Conservation (phyloP, 2,329 filamentous ascomycete species). For the Aspergillus sp. region DNA sequence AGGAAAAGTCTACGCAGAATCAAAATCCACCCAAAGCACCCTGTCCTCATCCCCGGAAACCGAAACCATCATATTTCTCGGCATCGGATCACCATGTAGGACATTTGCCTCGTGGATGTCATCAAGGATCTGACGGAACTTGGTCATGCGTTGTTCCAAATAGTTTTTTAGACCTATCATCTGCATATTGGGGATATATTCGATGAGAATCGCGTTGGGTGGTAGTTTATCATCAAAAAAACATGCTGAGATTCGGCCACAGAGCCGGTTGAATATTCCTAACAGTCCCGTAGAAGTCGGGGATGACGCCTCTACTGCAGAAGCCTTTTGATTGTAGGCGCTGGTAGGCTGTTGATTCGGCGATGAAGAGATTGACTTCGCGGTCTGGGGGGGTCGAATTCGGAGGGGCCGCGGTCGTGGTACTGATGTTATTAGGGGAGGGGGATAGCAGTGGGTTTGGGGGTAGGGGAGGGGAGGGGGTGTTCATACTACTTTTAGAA, state of each 20-base stretch:
- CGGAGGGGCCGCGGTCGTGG: conserved; percentile 11
- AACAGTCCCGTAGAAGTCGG: conserved; percentile 22
- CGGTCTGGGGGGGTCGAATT: conserved; percentile 11
- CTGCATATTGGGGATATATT: background rate
- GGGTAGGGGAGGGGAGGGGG: background rate
- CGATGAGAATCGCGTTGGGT: background rate
- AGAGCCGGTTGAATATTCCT: conserved; percentile 12
- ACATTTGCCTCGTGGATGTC: background rate
- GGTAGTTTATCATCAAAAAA: conserved; percentile 16
- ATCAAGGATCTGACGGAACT: background rate
- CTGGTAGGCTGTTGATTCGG: conserved; percentile 20
- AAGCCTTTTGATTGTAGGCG: conserved; percentile 22
- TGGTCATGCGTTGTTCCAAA: background rate
- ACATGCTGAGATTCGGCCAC: conserved; percentile 16
- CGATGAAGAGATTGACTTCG: conserved; percentile 20
- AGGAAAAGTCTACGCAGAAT: background rate
- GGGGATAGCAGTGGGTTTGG: background rate
- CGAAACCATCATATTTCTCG: background rate
- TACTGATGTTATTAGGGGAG: conserved; percentile 10
- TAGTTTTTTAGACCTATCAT: background rate
- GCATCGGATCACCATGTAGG: background rate
- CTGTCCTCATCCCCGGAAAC: background rate
- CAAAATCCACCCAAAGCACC: conserved; percentile 5
- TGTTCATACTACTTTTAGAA: conserved; percentile 21
- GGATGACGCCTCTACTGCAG: conserved; percentile 18